Base-by-base conservation (phyloP, 2,329 filamentous ascomycete genomes). In the Chalara sp. region DNA sequence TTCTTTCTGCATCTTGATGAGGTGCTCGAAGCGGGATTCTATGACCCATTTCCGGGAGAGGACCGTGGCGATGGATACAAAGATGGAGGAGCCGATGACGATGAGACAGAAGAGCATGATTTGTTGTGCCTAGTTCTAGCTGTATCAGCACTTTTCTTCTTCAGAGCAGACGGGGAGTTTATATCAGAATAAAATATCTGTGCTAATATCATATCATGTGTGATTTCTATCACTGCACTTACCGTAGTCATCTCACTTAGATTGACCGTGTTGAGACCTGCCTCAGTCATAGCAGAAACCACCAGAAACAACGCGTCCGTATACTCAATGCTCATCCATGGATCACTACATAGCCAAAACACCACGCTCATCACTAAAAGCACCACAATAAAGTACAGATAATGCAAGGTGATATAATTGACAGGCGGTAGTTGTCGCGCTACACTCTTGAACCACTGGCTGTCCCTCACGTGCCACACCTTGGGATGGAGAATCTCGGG, bases 261-360 rank as follows among this genome's bases (percentile, higher is more conserved):
- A 61, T 84, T 80, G 57, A 82, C 76, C 1, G 83, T 85, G 59
- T 86, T 87, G 51, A 88, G 69, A 0, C 85, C 85, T 6, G 83
- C 78, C 48, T 80, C 73, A 6, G 82, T 86, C 70, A 87, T 83
- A 42, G 83, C 82, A 50, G 80, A 84, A 40, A 83, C 73, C 47
- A 78, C 76, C 47, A 87, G 66, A 63, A 87, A 88, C 12, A 88
- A 65, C n/a, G 79, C 75, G 61, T 88, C 83, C 37, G 75, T 74
- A 65, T 83, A 88, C 44, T 68, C 67, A 46, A 87, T 71, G 55
- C 71, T 77, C 48, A 68, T 64, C 13, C 66, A 61, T 1, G 79
- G 76, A 1, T 71, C 72, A 1, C 79, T 80, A 0, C 75, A 71
- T 6, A 71, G 74, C 74, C 76, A 87, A 60, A 87, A 83, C 47